Conservation (phyloP, 352 stramenopile genomes). For the Globisporangium mamillatum region DNA sequence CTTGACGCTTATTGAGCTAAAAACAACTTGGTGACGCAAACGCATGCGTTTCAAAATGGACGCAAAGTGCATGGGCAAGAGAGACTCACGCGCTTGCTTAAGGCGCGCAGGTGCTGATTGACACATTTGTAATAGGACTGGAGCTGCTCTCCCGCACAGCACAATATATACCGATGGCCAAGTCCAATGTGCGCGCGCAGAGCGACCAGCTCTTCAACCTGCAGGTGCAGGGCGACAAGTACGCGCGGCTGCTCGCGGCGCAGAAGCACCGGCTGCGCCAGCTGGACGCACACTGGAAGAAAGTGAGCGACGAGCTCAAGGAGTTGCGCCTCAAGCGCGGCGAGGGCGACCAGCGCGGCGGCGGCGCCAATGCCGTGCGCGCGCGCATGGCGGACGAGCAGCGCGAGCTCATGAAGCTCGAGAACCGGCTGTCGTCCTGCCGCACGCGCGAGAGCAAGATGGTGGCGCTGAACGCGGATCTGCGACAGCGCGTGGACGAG, state of each 20-base stretch:
- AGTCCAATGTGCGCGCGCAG: slow-evolving; percentile 62
- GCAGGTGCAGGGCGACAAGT: slow-evolving; percentile 82
- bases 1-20: neutral
- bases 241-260: slow-evolving; percentile 58
- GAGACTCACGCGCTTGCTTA: neutral
- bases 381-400: slow-evolving; percentile 70
- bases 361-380: slow-evolving; percentile 66
- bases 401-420: slow-evolving; percentile 73
- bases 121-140: neutral
- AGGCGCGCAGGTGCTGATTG: neutral
- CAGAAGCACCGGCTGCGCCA: slow-evolving; percentile 70
- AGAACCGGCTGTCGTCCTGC: slow-evolving; percentile 73
- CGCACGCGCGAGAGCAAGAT: slow-evolving; percentile 78
- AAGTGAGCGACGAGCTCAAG: slow-evolving; percentile 62
- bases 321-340: slow-evolving; percentile 61
- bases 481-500: slow-evolving; percentile 54
- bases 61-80: neutral
- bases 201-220: slow-evolving; percentile 82
- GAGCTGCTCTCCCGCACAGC: neutral
- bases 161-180: slow-evolving; percentile 33
- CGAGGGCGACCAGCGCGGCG: slow-evolving; percentile 69
- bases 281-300: slow-evolving; percentile 69
- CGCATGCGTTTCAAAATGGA: neutral
- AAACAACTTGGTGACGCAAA: neutral
- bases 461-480: slow-evolving; percentile 49